Percentiles rank a stretch among this genome's conserved stretches.
phyloP scores from a whole-genome alignment of 2,329 filamentous ascomycete genomes.

The Raffaelea deltoideospora region DNA sequence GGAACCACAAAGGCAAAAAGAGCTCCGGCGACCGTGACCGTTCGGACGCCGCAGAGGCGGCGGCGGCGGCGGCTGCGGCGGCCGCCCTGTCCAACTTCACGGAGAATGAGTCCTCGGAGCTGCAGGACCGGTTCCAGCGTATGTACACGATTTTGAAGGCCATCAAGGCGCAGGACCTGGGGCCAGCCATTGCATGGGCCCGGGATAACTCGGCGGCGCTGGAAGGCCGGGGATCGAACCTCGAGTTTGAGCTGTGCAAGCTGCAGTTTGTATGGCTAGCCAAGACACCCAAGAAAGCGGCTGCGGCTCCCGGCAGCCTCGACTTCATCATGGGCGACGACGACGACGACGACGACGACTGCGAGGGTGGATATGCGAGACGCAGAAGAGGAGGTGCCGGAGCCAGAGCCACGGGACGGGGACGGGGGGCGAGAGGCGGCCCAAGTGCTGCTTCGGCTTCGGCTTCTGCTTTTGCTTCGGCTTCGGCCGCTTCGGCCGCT shows the following conservation, averaged over 20 bases:
- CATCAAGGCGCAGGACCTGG: slow-evolving; percentile 58
- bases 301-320: no score
- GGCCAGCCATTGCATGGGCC: slow-evolving; percentile 81
- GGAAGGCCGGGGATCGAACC: slow-evolving; percentile 71
- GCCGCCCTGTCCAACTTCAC: slow-evolving; percentile 16
- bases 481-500: slow-evolving; percentile 25
- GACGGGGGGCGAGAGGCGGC: no score
- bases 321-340: no score
- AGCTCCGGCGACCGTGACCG: no score
- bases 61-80: slow-evolving; percentile 6
- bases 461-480: slow-evolving; percentile 9
- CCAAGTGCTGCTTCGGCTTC: slow-evolving; percentile 21
- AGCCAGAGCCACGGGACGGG: no score
- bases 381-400: no score
- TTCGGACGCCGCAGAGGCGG: no score
- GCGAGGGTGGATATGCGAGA: no score
- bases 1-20: slow-evolving; percentile 16
- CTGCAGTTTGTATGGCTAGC: slow-evolving; percentile 86
- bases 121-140: slow-evolving; percentile 68
- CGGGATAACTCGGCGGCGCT: slow-evolving; percentile 52
- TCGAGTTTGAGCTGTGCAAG: slow-evolving; percentile 88
- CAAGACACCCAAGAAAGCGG: slow-evolving; percentile 33
- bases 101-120: slow-evolving; percentile 44
- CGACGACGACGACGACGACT: no score
- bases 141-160: slow-evolving; percentile 86